phyloP scores from a whole-genome alignment of 2,329 filamentous ascomycete species.

The Fusarium domesticum region DNA sequence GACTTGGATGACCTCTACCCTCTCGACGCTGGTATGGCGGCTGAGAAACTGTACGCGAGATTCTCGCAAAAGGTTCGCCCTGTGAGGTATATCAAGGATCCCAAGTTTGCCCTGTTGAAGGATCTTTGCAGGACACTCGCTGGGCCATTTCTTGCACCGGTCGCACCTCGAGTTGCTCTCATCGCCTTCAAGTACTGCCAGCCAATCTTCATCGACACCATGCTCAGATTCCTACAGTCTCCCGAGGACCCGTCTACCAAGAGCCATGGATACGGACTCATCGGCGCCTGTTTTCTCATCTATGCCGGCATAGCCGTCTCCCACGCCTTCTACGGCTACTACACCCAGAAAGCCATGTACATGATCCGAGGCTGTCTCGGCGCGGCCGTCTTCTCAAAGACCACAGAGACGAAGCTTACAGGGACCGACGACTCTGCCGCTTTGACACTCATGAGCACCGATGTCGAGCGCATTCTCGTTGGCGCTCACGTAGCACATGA shows the following conservation, averaged over 20 bases:
- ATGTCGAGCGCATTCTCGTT: slow-evolving; percentile 41
- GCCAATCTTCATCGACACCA: slow-evolving; percentile 41
- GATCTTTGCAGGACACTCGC: slow-evolving; percentile 31
- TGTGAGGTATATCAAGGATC: slow-evolving; percentile 23
- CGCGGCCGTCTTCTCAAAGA: slow-evolving; percentile 35
- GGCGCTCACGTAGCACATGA: slow-evolving; percentile 39
- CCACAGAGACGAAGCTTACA: slow-evolving; percentile 31
- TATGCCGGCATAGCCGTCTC: slow-evolving; percentile 42
- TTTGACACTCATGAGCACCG: slow-evolving; percentile 47
- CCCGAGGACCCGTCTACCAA: slow-evolving; percentile 12
- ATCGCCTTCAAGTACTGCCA: slow-evolving; percentile 43
- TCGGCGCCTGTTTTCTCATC: slow-evolving; percentile 40
- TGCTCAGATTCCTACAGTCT: slow-evolving; percentile 35
- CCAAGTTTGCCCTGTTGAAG: slow-evolving; percentile 30
- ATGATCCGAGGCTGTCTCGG: slow-evolving; percentile 36
- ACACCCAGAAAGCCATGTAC: slow-evolving; percentile 32
- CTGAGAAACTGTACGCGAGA: slow-evolving; percentile 15
- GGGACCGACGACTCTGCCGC: slow-evolving; percentile 39
- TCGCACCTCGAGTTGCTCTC: slow-evolving; percentile 37
- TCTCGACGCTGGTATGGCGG: slow-evolving; percentile 31
- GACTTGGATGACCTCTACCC: slow-evolving; percentile 35
- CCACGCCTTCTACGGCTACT: slow-evolving; percentile 40
- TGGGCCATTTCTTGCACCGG: slow-evolving; percentile 34
- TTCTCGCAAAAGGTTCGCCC: slow-evolving; percentile 21
- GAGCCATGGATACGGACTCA: slow-evolving; percentile 40